Percentiles rank a stretch among this genome's conserved stretches.
phyloP scores from a whole-genome alignment of 495 filamentous ascomycete species.

The Aspergillus mulundensis region DNA sequence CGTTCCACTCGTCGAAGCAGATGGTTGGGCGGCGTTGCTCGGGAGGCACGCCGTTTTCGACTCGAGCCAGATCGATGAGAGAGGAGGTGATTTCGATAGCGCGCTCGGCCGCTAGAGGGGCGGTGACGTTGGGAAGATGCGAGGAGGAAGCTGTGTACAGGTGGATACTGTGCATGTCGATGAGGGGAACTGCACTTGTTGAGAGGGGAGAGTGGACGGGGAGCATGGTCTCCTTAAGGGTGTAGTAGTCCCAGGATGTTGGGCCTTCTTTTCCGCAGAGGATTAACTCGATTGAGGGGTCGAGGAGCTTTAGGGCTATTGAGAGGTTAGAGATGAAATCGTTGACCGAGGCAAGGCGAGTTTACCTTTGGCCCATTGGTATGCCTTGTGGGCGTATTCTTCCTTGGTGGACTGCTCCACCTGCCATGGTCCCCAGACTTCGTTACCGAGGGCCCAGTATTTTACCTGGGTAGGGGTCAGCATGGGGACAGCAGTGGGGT shows the following conservation, averaged over 20 bases:
- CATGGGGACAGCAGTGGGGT: background rate
- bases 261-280: slow-evolving; percentile 69
- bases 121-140: slow-evolving; percentile 58
- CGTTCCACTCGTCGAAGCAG: slow-evolving; percentile 86
- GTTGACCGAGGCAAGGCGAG: background rate
- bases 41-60: slow-evolving; percentile 59
- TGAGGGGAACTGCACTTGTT: slow-evolving; percentile 50
- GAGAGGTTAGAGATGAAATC: background rate
- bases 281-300: slow-evolving; percentile 61
- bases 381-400: slow-evolving; percentile 70
- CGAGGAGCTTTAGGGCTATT: slow-evolving; percentile 65
- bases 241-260: slow-evolving; percentile 67
- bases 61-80: slow-evolving; percentile 69
- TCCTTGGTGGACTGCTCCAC: slow-evolving; percentile 70
- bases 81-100: slow-evolving; percentile 65
- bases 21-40: slow-evolving; percentile 58
- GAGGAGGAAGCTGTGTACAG: slow-evolving; percentile 60
- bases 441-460: slow-evolving; percentile 69
- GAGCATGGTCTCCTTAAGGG: slow-evolving; percentile 58
- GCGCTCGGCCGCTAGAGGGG: slow-evolving; percentile 66
- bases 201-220: slow-evolving; percentile 36
- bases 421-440: slow-evolving; percentile 77
- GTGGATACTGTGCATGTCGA: slow-evolving; percentile 70
- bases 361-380: slow-evolving; percentile 70
- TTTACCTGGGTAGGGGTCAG: slow-evolving; percentile 39